Percentiles rank a stretch among this genome's conserved stretches.
Conservation (phyloP, 2,329 filamentous ascomycete species). For the Rhynchosporium agropyri region DNA sequence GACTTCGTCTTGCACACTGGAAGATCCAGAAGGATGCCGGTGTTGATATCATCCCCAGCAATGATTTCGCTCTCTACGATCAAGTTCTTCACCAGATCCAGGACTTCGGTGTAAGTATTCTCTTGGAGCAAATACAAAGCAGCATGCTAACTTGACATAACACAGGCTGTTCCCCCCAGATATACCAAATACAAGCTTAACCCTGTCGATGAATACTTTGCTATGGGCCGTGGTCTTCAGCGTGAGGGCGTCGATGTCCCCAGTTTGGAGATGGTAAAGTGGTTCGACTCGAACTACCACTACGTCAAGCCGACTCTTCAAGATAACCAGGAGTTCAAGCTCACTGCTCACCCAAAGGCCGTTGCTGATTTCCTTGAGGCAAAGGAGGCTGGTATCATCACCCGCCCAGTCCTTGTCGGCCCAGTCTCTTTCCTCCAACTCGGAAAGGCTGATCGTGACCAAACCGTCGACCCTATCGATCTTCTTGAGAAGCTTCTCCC, state of each 20-base stretch:
- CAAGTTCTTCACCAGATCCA: constrained; percentile 98
- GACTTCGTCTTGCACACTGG: constrained; percentile 96
- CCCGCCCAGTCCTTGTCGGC: constrained; percentile 91
- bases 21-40: constrained; percentile 99
- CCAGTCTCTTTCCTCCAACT: constrained; percentile 97
- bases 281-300: constrained; percentile 99
- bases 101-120: constrained; percentile 80
- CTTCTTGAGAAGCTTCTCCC: constrained; percentile 92
- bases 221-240: constrained; percentile 98
- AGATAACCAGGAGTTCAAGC: constrained; percentile 95
- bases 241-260: constrained; percentile 93
- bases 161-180: constrained; percentile 83
- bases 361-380: constrained; percentile 94
- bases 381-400: constrained; percentile 92
- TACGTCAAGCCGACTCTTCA: constrained; percentile 99
- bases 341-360: constrained; percentile 85
- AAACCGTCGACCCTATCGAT: constrained; percentile 89
- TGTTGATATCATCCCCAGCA: constrained; percentile 97
- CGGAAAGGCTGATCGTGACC: constrained; percentile 96
- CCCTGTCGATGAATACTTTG: constrained; percentile 95
- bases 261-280: constrained; percentile 98
- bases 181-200: constrained; percentile 90
- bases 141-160: constrained; percentile 25
- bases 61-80: constrained; percentile 99
- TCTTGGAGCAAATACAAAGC: constrained; percentile 6